Conservation (phyloP, 1,284 basidiomycete genomes). For the Tylopilus sp. region DNA sequence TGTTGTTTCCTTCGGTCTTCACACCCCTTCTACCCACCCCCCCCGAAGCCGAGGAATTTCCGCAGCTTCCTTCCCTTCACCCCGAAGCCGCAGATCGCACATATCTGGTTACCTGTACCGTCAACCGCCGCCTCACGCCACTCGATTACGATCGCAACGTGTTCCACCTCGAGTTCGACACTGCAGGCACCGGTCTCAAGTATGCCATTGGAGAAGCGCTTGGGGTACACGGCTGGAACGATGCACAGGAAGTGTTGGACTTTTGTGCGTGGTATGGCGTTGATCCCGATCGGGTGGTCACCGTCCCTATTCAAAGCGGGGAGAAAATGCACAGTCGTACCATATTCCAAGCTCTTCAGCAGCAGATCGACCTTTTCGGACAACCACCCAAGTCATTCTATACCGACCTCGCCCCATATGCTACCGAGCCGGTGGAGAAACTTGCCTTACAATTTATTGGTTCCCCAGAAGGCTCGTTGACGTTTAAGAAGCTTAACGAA, state of each 20-base stretch:
- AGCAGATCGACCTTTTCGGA: slow-evolving; percentile 96
- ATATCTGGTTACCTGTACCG: slow-evolving; percentile 89
- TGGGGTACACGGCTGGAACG: slow-evolving; percentile 98
- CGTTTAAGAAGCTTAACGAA: slow-evolving; percentile 94
- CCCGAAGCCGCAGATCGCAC: slow-evolving; percentile 90
- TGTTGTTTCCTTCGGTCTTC: slow-evolving; percentile 84
- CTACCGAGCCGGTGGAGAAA: slow-evolving; percentile 70
- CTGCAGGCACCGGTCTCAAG: slow-evolving; percentile 87
- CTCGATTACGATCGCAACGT: slow-evolving; percentile 96
- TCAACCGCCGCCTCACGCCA: slow-evolving; percentile 94
- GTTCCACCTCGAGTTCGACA: slow-evolving; percentile 97
- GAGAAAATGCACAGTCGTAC: slow-evolving; percentile 80
- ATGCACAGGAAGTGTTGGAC: slow-evolving; percentile 80
- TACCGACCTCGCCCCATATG: slow-evolving; percentile 79
- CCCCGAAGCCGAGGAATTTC: slow-evolving; percentile 40
- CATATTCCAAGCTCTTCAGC: slow-evolving; percentile 93
- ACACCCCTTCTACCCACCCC: slow-evolving; percentile 43
- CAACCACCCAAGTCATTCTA: slow-evolving; percentile 97
- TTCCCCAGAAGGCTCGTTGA: slow-evolving; percentile 84
- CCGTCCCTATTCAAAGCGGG: slow-evolving; percentile 67
- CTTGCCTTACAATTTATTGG: slow-evolving; percentile 91
- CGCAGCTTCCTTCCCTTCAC: slow-evolving; percentile 67
- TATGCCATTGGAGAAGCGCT: slow-evolving; percentile 97
- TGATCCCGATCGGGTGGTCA: slow-evolving; percentile 78
- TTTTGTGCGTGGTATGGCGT: slow-evolving; percentile 94